Evolutionary conservation across 345 rosid genomes (phyloP).

Genomic region (Euphorbia tirucalli): DNA sequence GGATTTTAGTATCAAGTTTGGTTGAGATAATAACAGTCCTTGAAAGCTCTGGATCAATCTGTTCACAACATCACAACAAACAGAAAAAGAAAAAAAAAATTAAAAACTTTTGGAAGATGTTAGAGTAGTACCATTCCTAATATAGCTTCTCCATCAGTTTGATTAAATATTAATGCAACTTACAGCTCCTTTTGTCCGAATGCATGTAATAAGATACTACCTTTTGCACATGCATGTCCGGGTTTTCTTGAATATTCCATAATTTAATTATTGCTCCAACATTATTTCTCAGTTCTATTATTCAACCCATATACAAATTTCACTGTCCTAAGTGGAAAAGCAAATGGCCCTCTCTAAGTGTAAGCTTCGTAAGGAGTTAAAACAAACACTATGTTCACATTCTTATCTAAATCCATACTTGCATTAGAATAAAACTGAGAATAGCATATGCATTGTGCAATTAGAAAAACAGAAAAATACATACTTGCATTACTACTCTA

Average conservation of each 20-base stretch:
- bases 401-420: background rate
- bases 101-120: background rate
- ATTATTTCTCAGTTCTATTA: background rate
- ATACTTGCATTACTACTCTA: conserved; percentile 90
- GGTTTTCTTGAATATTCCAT: background rate
- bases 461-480: conserved; percentile 17
- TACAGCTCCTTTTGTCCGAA: background rate
- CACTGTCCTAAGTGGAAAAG: background rate
- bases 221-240: background rate
- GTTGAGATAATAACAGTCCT: conserved; percentile 87
- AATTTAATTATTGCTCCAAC: background rate
- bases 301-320: background rate
- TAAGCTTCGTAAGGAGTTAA: background rate
- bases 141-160: background rate
- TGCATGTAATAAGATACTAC: background rate
- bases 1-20: conserved; percentile 91
- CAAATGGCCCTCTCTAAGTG: background rate
- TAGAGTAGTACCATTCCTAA: background rate
- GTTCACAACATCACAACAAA: conserved; percentile 20
- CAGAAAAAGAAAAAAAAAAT: conserved; percentile 16
- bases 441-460: background rate
- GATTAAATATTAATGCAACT: background rate
- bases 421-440: too few species aligned
- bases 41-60: conserved; percentile 96
- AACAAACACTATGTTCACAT: background rate